Base-by-base conservation (phyloP, 2,329 filamentous ascomycete genomes). In the Pseudonectria buxi region DNA sequence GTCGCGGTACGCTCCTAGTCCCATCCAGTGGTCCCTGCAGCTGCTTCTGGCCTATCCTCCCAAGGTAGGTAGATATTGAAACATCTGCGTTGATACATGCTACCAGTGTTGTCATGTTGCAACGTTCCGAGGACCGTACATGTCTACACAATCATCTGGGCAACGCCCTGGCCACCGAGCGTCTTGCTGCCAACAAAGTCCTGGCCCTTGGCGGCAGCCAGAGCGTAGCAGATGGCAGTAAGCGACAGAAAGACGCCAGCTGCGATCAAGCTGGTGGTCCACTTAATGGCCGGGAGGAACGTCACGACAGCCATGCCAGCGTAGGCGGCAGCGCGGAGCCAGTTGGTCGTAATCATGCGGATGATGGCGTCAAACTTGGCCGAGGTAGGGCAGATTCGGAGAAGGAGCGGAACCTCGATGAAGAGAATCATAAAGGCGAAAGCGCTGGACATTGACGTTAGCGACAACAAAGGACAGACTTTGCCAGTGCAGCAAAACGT, bases 381-480 rank as follows among this genome's bases (percentile, higher is more conserved):
- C 11, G 90, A 96, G 6, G 92, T 98, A 39, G 92, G 92, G 70
- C 92, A 98, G 68, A 98, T 95, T 65, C 92, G 86, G 43, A 98
- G 81, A 39, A 98, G 84, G 40, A 96, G 81, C 18, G 92, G 92
- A 13, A 98, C 82, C 63, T 98, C 86, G 57, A 90, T 74, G 65
- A 92, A 92, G 56, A 92, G 68, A 55, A 92, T 83, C 51, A 89
- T 54, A 51, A 88, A 78, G 11, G 79, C 74, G 32, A 74, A 87
- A 41, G 74, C 68, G 29, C 86, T 90, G 49, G 7, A 28, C 10
- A 18, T 18, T 7, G 5, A 12, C 15, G 22, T 40, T 31, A 39
- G 41, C 40, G 22, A 31, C 9, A 6, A 6, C 18, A 22, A 6
- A 6, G 18, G 18, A 22, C 18, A 9, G 18, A 22, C 5, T 22